Percentiles rank a stretch among this genome's conserved stretches.
phyloP scores from a whole-genome alignment of 805 yeast genomes.

The Clavispora fructus region DNA sequence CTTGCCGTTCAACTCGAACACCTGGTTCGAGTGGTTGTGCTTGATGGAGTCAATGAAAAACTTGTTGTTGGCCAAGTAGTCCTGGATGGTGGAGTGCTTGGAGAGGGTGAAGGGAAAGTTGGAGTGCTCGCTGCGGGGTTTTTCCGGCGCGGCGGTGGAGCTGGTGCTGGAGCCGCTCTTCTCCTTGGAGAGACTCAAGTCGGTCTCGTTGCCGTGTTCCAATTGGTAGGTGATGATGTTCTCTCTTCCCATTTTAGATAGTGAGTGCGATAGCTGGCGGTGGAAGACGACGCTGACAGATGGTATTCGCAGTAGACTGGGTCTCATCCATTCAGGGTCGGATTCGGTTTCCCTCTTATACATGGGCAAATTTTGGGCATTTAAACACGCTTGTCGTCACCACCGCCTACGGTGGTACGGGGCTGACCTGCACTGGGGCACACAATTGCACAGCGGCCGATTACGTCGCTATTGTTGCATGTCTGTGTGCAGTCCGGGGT shows the following conservation, averaged over 20 bases:
- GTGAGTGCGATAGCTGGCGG: conserved; percentile 1
- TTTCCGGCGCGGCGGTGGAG: conserved; percentile 1
- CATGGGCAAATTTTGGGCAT: neutral
- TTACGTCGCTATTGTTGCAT: conserved; percentile 16
- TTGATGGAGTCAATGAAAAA: conserved; percentile 16
- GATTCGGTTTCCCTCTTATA: neutral
- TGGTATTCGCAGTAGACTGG: neutral
- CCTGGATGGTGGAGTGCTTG: conserved; percentile 22
- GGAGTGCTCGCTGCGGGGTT: conserved; percentile 12
- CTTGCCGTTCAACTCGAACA: conserved; percentile 16
- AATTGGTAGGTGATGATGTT: conserved; percentile 36
- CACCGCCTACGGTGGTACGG: neutral
- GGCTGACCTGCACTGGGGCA: conserved; percentile 1
- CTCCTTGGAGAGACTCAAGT: conserved; percentile 14
- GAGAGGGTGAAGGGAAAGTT: conserved; percentile 44
- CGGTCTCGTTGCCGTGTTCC: conserved; percentile 36
- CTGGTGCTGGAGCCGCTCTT: neutral
- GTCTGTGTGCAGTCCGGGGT: conserved; percentile 1
- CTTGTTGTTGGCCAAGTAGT: conserved; percentile 16
- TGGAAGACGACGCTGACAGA: neutral
- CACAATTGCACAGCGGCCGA: conserved; percentile 1
- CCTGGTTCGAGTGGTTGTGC: conserved; percentile 16
- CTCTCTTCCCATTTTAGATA: conserved; percentile 35
- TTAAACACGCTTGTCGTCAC: conserved; percentile 1
- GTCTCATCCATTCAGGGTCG: neutral